Conservation (phyloP, 1,139 yeast genomes). For the Scheffersomyces stambukii region DNA sequence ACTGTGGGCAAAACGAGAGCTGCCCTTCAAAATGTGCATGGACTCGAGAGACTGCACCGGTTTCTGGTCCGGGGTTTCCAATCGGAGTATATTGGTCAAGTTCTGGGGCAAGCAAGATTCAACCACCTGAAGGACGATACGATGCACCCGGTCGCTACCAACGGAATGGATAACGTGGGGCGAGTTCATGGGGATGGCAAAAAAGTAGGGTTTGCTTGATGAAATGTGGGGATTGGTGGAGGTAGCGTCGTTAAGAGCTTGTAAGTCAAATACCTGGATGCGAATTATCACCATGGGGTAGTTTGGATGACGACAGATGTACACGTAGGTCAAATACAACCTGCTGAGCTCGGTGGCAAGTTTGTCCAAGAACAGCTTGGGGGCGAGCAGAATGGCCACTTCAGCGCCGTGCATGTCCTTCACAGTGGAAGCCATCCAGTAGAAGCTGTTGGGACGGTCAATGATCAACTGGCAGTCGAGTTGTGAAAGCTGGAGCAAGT, state of each 20-base stretch:
- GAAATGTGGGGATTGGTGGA: conserved; percentile 34
- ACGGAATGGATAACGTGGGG: conserved; percentile 63
- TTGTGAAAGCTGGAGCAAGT: conserved; percentile 66
- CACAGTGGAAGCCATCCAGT: conserved; percentile 60
- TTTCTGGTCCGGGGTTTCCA: conserved; percentile 28
- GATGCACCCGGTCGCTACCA: conserved; percentile 41
- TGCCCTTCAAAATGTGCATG: conserved; percentile 55
- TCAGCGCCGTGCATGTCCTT: conserved; percentile 33
- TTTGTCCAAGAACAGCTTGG: conserved; percentile 43
- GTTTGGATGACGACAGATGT: conserved; percentile 63
- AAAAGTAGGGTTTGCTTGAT: conserved; percentile 57
- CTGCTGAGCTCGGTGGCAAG: conserved; percentile 46
- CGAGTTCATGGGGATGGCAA: conserved; percentile 66
- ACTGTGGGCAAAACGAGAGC: conserved; percentile 54
- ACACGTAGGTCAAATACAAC: conserved; percentile 54
- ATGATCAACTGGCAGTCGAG: conserved; percentile 63
- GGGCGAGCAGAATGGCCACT: conserved; percentile 34
- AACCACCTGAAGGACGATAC: conserved; percentile 56
- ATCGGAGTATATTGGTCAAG: conserved; percentile 23
- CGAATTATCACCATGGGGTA: conserved; percentile 59
- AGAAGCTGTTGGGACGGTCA: conserved; percentile 47
- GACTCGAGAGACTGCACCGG: conserved; percentile 54
- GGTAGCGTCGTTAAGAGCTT: conserved; percentile 3
- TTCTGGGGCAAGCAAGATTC: conserved; percentile 47
- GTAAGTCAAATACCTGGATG: conserved; percentile 63